Base-by-base conservation (phyloP, 148 eudicot species). In the Vaccinium myrtillus region DNA sequence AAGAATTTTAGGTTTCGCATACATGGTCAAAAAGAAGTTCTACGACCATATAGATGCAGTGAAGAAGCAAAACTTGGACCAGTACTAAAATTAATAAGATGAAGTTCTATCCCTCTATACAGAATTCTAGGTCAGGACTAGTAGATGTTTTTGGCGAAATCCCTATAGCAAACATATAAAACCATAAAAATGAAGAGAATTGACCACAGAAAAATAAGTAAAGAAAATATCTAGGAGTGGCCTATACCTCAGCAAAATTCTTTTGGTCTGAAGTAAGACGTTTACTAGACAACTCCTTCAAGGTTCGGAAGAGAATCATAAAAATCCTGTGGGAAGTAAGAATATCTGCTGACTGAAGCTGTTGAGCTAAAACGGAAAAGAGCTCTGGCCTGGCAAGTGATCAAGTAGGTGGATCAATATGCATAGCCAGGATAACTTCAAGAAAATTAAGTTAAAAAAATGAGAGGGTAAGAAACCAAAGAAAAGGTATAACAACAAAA, bases 271-370 rank as follows among this genome's bases (percentile, higher is more conserved):
- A 89, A 59, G 96, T 85, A 74, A 97, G 96, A 81, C 99, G 94
- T 86, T 97, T 97, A 70, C 94, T 93, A 16, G 99, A 94, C 86
- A 97, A 86, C 90, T 95, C 98, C 93, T 97, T 97, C 88, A 95
- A 82, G 54, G 92, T 90, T 83, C 98, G 96, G 54, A 95, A 97
- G 78, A 97, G 98, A 87, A 94, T 94, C 92, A 95, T 88, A 86
- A 94, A 94, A 78, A 97, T 95, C 90, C 99, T 94, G 83, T 94
- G 98, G 51, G 98, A 97, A 61, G 94, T 87, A 84, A 95, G 95
- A 81, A 88, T 86, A 87, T 95, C 98, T 79, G 93, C 98, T 56
- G 95, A 84, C 83, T 91, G 98, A 88, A 97, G 96, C 85, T 91
- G 98, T 87, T 94, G 99, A n/a, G 98, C 98, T 85, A 95, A 90